These are phyloP conservation scores for Rubia balearica DNA, from an alignment of 305 asterid species.

Conservation along the genomic window DNA sequence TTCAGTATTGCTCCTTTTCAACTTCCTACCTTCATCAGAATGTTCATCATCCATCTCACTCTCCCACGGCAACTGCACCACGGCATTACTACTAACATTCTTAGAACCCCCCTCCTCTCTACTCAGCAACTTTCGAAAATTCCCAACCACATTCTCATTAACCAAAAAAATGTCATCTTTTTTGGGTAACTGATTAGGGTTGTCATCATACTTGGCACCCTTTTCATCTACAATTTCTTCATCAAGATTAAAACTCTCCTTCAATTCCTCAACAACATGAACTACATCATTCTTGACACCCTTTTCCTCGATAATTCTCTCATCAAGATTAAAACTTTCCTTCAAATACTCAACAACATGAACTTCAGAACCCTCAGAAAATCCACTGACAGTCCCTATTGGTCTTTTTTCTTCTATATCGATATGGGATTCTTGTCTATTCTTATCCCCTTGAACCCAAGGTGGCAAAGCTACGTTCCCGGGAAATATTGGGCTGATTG, in stretches of 20 bases:
- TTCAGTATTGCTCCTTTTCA: constrained; percentile 33
- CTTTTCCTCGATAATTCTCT: constrained; percentile 17
- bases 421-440: constrained; percentile 21
- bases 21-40: constrained; percentile 23
- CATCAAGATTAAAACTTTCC: constrained; percentile 21
- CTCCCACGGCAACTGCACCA: constrained; percentile 53
- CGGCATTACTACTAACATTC: constrained; percentile 8
- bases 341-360: constrained; percentile 16
- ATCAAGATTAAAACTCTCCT: constrained; percentile 19
- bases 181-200: constrained; percentile 14
- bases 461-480: constrained; percentile 47
- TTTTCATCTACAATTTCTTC: constrained; percentile 19
- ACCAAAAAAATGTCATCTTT: constrained; percentile 17
- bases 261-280: constrained; percentile 17
- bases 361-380: constrained; percentile 15
- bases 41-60: constrained; percentile 25
- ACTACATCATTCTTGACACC: constrained; percentile 17
- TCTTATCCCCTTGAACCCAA: constrained; percentile 57
- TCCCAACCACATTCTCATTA: constrained; percentile 1
- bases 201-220: constrained; percentile 17
- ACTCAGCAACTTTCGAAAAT: neutral
- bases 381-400: constrained; percentile 17
- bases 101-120: neutral
- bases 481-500: constrained; percentile 19
- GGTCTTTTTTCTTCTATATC: constrained; percentile 21